phyloP scores from a whole-genome alignment of 257 asterid species.

The Ehretia macrophylla region DNA sequence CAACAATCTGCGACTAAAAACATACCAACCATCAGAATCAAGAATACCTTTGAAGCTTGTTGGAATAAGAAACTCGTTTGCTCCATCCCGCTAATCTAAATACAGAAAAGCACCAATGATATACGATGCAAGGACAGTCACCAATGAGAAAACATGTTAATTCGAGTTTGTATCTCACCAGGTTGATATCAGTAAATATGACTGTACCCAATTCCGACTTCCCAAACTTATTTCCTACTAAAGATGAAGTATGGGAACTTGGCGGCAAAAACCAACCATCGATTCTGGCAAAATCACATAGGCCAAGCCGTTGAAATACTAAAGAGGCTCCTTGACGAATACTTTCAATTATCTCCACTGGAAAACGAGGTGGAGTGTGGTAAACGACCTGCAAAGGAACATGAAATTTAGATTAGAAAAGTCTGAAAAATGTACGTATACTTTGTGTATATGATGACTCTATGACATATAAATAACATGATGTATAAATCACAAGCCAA shows the following conservation, averaged over 20 bases:
- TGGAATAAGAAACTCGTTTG: slow-evolving; percentile 93
- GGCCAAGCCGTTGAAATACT: slow-evolving; percentile 69
- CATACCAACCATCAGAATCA: neutral
- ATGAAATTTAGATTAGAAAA: slow-evolving; percentile 4
- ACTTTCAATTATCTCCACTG: slow-evolving; percentile 51
- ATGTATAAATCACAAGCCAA: too few relatives aligned
- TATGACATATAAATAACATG: neutral
- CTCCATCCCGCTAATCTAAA: slow-evolving; percentile 91
- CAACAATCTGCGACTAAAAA: neutral
- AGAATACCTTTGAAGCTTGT: slow-evolving; percentile 84
- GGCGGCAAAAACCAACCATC: slow-evolving; percentile 90
- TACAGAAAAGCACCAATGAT: slow-evolving; percentile 13
- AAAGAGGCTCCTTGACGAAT: slow-evolving; percentile 84
- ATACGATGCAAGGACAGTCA: slow-evolving; percentile 15
- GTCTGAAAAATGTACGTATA: neutral
- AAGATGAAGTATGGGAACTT: slow-evolving; percentile 43
- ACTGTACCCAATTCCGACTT: slow-evolving; percentile 57
- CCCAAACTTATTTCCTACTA: slow-evolving; percentile 56
- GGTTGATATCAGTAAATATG: slow-evolving; percentile 76
- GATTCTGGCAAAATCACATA: slow-evolving; percentile 86
- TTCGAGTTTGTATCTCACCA: slow-evolving; percentile 45
- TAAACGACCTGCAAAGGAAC: slow-evolving; percentile 61
- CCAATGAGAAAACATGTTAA: slow-evolving; percentile 5
- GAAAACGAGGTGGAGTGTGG: slow-evolving; percentile 87
- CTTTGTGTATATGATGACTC: slow-evolving; percentile 1